Percentiles rank a stretch among this genome's conserved stretches.
Evolutionary conservation across 352 stramenopile genomes (phyloP).

Genomic region (Pythium brassicae): DNA sequence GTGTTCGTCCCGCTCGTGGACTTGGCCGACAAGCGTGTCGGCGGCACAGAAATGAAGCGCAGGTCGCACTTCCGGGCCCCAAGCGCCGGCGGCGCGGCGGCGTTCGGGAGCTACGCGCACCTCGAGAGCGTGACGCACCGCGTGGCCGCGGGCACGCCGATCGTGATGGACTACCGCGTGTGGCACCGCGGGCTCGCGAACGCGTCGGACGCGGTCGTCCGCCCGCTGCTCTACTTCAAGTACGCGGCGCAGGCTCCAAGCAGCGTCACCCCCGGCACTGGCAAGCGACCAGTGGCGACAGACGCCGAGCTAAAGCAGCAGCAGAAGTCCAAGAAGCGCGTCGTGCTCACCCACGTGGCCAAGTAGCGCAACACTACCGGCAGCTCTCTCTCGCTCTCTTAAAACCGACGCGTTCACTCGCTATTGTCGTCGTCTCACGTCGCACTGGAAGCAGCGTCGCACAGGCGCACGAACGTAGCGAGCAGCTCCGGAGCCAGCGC

Average conservation of each 20-base stretch:
- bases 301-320: background rate
- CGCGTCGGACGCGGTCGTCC: constrained; percentile 24
- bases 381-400: too few species aligned
- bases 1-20: constrained; percentile 70
- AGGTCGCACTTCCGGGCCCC: constrained; percentile 47
- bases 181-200: constrained; percentile 71
- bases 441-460: background rate
- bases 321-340: background rate
- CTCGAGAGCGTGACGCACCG: constrained; percentile 47
- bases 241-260: constrained; percentile 23
- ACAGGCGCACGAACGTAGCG: constrained; percentile 16
- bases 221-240: constrained; percentile 73
- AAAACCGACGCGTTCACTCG: too few species aligned
- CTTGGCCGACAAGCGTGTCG: constrained; percentile 30
- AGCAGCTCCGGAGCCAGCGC: constrained; percentile 24
- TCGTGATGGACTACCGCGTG: constrained; percentile 78
- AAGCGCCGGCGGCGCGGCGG: constrained; percentile 11
- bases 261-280: background rate
- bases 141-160: constrained; percentile 48
- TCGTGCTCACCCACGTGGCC: constrained; percentile 3
- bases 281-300: background rate
- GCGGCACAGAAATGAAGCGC: constrained; percentile 70
- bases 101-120: constrained; percentile 48
- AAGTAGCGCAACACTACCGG: too few species aligned
- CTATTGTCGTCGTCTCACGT: too few species aligned